Conservation (phyloP, 345 rosid genomes). For the Lepidium didymum region DNA sequence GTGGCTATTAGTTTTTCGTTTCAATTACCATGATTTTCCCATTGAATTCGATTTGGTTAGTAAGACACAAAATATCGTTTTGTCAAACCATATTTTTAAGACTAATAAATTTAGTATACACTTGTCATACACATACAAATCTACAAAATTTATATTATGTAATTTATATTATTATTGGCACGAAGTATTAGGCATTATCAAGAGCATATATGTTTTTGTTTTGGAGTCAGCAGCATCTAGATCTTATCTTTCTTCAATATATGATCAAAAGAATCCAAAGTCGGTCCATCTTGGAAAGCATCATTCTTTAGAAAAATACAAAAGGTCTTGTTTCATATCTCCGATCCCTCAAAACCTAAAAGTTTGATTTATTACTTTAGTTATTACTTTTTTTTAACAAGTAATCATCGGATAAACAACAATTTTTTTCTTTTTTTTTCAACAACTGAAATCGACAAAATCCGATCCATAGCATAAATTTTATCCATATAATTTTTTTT, state of each 20-base stretch:
- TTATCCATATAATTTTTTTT: no score
- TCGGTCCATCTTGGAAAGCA: slow-evolving; percentile 29
- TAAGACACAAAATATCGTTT: neutral
- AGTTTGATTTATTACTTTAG: neutral
- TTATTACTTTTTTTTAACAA: no score
- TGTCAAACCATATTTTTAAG: neutral
- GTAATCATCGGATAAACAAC: no score
- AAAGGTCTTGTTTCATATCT: slow-evolving; percentile 11
- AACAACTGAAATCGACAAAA: no score
- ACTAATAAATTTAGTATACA: neutral
- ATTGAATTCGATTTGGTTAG: neutral
- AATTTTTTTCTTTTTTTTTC: no score
- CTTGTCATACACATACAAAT: neutral
- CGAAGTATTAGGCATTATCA: slow-evolving; percentile 3
- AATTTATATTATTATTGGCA: neutral
- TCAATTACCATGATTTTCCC: no score
- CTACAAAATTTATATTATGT: neutral
- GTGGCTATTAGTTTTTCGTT: no score
- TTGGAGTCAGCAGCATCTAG: slow-evolving; percentile 28
- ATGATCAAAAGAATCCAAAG: slow-evolving; percentile 28
- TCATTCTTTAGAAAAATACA: slow-evolving; percentile 25
- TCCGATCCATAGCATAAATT: no score
- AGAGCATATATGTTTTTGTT: slow-evolving; percentile 21
- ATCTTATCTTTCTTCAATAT: slow-evolving; percentile 23
- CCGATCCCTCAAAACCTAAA: slow-evolving; percentile 1